phyloP scores from a whole-genome alignment of 2,329 filamentous ascomycete genomes.

The Teratosphaeria nubilosa region DNA sequence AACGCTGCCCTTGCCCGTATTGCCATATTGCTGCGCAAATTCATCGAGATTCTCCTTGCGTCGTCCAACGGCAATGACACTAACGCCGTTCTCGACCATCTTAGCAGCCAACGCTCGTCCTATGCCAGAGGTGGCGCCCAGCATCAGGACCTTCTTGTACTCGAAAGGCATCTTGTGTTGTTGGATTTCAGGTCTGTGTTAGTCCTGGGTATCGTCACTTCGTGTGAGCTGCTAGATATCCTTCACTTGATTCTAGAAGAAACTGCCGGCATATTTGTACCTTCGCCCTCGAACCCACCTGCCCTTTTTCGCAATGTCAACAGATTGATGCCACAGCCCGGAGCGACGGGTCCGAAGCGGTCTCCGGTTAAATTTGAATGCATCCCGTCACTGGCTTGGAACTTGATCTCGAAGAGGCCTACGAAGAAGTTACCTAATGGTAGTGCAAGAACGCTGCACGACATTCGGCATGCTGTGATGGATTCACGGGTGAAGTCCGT shows the following conservation, averaged over 20 bases:
- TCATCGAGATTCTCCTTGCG: slow-evolving; percentile 42
- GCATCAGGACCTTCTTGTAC: slow-evolving; percentile 45
- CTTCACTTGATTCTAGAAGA: background rate
- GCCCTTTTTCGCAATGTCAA: background rate
- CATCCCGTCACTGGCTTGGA: too few species aligned
- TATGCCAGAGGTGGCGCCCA: slow-evolving; percentile 45
- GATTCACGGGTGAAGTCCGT: too few species aligned
- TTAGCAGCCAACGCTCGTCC: slow-evolving; percentile 41
- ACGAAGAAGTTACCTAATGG: too few species aligned
- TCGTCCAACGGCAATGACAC: slow-evolving; percentile 41
- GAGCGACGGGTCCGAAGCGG: background rate
- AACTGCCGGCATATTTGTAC: background rate
- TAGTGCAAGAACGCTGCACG: too few species aligned
- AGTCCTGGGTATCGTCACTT: background rate
- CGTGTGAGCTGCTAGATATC: background rate
- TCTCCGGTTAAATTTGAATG: too few species aligned
- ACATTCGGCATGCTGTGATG: too few species aligned
- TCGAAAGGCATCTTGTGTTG: slow-evolving; percentile 26
- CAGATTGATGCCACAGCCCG: background rate
- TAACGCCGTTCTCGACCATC: slow-evolving; percentile 38
- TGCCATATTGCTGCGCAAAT: slow-evolving; percentile 37
- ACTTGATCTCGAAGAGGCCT: too few species aligned
- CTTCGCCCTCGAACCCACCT: background rate
- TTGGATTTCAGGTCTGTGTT: background rate
- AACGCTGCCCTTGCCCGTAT: slow-evolving; percentile 22